Conservation (phyloP, 352 stramenopile genomes). For the Phytophthora tubulina region DNA sequence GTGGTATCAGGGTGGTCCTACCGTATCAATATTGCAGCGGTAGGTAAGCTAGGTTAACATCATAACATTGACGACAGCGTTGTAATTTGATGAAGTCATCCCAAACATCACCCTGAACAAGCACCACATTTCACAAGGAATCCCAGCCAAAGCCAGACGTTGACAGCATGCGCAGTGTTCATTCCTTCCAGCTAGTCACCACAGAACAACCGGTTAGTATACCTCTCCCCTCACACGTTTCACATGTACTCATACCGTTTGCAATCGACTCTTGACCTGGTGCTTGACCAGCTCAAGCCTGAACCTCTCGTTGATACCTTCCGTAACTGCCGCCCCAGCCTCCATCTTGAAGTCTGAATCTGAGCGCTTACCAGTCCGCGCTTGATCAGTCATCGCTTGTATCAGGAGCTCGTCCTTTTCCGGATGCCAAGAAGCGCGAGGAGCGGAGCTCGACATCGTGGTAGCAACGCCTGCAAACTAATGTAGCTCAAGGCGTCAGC, state of each 20-base stretch:
- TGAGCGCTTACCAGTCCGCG: not conserved
- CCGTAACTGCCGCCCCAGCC: not conserved
- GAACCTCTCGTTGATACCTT: not conserved
- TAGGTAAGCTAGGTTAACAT: not conserved
- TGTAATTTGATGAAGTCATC: slow-evolving; percentile 1
- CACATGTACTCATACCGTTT: not conserved
- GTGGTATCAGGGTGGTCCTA: not conserved
- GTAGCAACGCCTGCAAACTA: no score
- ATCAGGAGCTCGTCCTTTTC: not conserved
- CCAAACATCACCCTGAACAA: slow-evolving; percentile 17
- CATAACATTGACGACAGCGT: no score
- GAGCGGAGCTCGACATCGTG: not conserved
- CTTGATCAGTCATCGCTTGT: not conserved
- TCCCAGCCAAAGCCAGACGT: slow-evolving; percentile 15
- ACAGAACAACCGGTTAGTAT: not conserved
- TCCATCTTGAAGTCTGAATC: not conserved
- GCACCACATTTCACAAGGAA: not conserved
- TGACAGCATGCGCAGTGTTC: not conserved
- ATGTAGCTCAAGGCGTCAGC: no score
- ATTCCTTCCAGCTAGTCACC: not conserved
- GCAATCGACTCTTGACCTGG: slow-evolving; percentile 3
- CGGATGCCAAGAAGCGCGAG: not conserved
- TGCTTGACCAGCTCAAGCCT: not conserved
- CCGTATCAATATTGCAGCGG: not conserved
- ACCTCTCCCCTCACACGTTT: not conserved